Percentiles rank a stretch among this genome's conserved stretches.
Evolutionary conservation across 108 stramenopile species (phyloP).

Genomic region (Stephanodiscus minutulus): DNA sequence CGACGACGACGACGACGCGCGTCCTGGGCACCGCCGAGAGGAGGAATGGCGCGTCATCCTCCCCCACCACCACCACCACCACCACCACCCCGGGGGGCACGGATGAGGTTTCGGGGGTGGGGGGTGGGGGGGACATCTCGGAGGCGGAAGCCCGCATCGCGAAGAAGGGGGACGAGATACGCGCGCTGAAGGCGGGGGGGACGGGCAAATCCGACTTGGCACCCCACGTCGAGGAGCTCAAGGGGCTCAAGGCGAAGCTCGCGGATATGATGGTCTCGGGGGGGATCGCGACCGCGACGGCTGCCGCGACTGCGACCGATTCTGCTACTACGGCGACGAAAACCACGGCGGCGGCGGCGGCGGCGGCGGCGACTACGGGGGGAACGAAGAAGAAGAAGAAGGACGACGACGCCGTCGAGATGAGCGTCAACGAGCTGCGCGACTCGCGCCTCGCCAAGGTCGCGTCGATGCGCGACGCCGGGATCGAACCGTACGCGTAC

Average conservation of each 20-base stretch:
- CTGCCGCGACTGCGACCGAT: no score
- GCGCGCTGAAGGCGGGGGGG: slow-evolving; percentile 70
- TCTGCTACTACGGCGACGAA: neutral
- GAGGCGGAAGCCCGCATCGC: slow-evolving; percentile 67
- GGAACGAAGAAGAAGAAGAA: slow-evolving; percentile 40
- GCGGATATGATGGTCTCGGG: neutral
- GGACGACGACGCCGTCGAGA: slow-evolving; percentile 18
- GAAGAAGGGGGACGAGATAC: slow-evolving; percentile 76
- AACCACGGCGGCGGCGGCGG: neutral
- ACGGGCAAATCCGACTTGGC: slow-evolving; percentile 34
- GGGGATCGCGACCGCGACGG: neutral
- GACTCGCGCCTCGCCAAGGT: slow-evolving; percentile 79
- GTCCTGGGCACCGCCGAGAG: no score
- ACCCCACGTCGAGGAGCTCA: slow-evolving; percentile 24
- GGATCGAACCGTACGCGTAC: slow-evolving; percentile 86
- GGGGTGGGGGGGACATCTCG: slow-evolving; percentile 53
- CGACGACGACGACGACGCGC: no score
- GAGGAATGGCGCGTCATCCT: no score
- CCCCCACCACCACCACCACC: neutral
- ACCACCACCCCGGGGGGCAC: no score
- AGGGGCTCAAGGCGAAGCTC: slow-evolving; percentile 25
- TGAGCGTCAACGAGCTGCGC: slow-evolving; percentile 77
- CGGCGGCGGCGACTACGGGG: neutral
- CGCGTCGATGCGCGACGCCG: slow-evolving; percentile 75
- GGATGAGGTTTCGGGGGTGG: no score